A percentile compares a stretch with the other conserved stretches of the same genome.
phyloP scores from a whole-genome alignment of 73 alveolate genomes.

The Breviolum minutum region DNA sequence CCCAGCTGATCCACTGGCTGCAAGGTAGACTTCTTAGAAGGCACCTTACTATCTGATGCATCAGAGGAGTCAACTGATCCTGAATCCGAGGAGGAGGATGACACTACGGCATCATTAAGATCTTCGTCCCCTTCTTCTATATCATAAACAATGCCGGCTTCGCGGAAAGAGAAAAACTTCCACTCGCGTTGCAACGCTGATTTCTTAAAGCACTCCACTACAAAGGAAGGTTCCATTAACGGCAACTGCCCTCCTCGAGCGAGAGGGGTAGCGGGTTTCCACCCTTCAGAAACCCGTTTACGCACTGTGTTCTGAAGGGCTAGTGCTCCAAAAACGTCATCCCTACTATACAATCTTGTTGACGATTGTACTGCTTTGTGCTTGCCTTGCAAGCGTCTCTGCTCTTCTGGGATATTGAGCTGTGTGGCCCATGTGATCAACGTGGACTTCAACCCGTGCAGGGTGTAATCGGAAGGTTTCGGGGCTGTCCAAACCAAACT shows the following conservation, averaged over 20 bases:
- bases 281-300: background rate
- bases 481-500: background rate
- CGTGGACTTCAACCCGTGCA: background rate
- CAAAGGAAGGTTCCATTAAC: background rate
- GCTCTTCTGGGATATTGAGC: background rate
- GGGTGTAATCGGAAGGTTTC: background rate
- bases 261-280: background rate
- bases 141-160: background rate
- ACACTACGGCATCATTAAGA: background rate
- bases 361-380: background rate
- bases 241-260: background rate
- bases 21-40: no score
- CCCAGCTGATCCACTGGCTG: background rate
- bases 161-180: background rate
- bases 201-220: background rate
- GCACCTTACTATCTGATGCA: no score
- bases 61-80: background rate
- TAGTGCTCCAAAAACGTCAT: background rate
- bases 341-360: background rate
- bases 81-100: background rate
- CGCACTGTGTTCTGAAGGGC: background rate
- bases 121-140: background rate
- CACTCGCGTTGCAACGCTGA: background rate
- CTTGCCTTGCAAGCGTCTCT: background rate
- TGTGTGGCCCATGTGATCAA: background rate